Conservation (phyloP, 805 yeast genomes). For the Saturnispora sanitii region DNA sequence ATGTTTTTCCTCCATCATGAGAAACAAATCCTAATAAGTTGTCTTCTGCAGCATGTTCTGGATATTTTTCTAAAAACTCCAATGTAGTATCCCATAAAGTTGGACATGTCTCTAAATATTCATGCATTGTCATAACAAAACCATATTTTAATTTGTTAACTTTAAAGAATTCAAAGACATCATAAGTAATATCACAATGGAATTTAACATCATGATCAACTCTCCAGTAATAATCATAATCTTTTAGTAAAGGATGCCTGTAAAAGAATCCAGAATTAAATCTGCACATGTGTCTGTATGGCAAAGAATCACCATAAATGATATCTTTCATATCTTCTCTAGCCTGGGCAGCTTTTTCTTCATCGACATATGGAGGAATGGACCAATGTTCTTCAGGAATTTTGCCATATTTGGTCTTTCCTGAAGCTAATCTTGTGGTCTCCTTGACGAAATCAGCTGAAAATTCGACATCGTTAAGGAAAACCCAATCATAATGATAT, state of each 20-base stretch:
- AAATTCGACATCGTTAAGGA: constrained; percentile 78
- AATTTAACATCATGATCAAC: constrained; percentile 78
- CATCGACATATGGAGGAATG: constrained; percentile 75
- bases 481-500: constrained; percentile 88
- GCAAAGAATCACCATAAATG: constrained; percentile 53
- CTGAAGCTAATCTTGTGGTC: constrained; percentile 61
- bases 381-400: constrained; percentile 82
- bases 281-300: constrained; percentile 86
- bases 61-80: constrained; percentile 47
- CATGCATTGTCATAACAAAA: constrained; percentile 68
- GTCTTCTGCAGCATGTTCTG: constrained; percentile 47
- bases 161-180: constrained; percentile 69
- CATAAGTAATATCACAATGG: constrained; percentile 72
- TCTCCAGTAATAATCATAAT: constrained; percentile 91
- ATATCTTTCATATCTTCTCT: constrained; percentile 44
- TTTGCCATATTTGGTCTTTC: constrained; percentile 64
- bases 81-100: constrained; percentile 70
- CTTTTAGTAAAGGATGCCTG: constrained; percentile 58
- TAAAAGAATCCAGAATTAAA: constrained; percentile 83
- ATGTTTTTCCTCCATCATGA: constrained; percentile 54
- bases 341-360: constrained; percentile 45
- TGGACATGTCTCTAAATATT: constrained; percentile 57
- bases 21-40: constrained; percentile 61
- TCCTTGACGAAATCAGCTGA: constrained; percentile 64
- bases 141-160: constrained; percentile 65